Percentiles rank a stretch among this genome's conserved stretches.
Evolutionary conservation across 768 basidiomycete species (phyloP).

Genomic region (Lenzites betulinus): DNA sequence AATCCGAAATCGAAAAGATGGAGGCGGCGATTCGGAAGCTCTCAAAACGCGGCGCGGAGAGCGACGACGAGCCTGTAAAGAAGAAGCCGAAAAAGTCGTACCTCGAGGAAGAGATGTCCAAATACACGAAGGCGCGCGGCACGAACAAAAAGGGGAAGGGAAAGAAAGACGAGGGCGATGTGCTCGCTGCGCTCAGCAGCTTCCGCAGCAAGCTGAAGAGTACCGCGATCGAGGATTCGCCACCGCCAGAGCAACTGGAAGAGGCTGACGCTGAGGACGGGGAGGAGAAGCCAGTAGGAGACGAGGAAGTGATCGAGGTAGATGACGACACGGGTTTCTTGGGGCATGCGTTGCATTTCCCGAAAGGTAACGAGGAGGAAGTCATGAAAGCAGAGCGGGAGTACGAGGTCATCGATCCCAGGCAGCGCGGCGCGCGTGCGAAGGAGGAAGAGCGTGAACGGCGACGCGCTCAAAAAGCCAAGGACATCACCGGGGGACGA

Average conservation of each 20-base stretch:
- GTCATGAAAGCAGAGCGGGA: conserved; percentile 76
- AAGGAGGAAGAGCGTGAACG: conserved; percentile 77
- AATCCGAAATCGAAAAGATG: conserved; percentile 82
- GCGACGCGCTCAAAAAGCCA: conserved; percentile 41
- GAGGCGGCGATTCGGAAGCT: conserved; percentile 86
- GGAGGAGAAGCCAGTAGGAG: conserved; percentile 24
- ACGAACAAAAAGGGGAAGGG: conserved; percentile 50
- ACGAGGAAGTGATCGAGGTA: conserved; percentile 65
- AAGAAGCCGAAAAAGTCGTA: conserved; percentile 71
- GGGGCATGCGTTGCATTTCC: conserved; percentile 70
- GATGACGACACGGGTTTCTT: conserved; percentile 79
- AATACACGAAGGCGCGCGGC: conserved; percentile 70
- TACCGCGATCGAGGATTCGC: conserved; percentile 24
- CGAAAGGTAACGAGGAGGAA: conserved; percentile 80
- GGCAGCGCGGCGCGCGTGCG: conserved; percentile 70
- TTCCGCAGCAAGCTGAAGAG: conserved; percentile 73
- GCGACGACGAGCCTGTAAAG: conserved; percentile 53
- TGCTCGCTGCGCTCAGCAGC: conserved; percentile 65
- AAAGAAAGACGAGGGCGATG: conserved; percentile 70
- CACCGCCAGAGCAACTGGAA: conserved; percentile 19
- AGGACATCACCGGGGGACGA: conserved; percentile 27
- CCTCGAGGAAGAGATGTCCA: conserved; percentile 79
- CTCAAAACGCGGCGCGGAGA: conserved; percentile 42
- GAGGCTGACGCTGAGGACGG: conserved; percentile 10
- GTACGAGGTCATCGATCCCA: conserved; percentile 88